Conservation (phyloP, 2,329 filamentous ascomycete genomes). For the Graphium sp. region DNA sequence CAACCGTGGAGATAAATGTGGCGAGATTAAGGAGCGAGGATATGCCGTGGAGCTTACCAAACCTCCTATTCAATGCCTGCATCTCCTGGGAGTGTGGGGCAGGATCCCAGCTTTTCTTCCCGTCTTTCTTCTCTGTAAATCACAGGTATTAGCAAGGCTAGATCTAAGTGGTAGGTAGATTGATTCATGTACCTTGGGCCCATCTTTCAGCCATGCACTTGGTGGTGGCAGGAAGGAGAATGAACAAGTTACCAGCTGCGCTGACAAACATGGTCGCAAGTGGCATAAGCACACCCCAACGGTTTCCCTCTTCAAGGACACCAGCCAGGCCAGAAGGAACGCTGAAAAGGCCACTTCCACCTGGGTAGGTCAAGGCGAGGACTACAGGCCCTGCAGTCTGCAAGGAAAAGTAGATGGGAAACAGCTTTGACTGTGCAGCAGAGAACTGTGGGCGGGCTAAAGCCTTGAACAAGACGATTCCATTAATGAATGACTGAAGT, state of each 20-base stretch:
- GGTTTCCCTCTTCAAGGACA: constrained; percentile 41
- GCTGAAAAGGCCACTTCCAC: constrained; percentile 29
- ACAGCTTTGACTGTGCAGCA: constrained; percentile 61
- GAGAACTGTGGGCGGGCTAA: constrained; percentile 71
- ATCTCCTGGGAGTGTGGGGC: constrained; percentile 75
- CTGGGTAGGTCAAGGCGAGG: constrained; percentile 67
- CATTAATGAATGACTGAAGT: constrained; percentile 53
- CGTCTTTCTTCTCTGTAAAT: constrained; percentile 58
- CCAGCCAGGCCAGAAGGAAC: constrained; percentile 37
- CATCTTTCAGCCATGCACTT: constrained; percentile 60
- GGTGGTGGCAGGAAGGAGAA: constrained; percentile 61
- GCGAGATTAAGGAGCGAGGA: constrained; percentile 66
- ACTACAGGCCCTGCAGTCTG: constrained; percentile 61
- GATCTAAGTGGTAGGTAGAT: background rate
- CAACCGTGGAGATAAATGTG: constrained; percentile 51
- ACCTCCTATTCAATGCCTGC: constrained; percentile 61
- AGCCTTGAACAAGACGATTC: constrained; percentile 59
- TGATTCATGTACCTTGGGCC: constrained; percentile 45
- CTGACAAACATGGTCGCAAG: constrained; percentile 54
- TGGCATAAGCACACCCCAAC: constrained; percentile 49
- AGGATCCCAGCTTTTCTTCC: constrained; percentile 70
- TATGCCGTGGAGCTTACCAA: constrained; percentile 63
- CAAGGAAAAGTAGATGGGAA: constrained; percentile 77
- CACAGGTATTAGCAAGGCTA: background rate
- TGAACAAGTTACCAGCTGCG: constrained; percentile 51